phyloP scores from a whole-genome alignment of 2,329 filamentous ascomycete species.

The Colletotrichum australisinense region DNA sequence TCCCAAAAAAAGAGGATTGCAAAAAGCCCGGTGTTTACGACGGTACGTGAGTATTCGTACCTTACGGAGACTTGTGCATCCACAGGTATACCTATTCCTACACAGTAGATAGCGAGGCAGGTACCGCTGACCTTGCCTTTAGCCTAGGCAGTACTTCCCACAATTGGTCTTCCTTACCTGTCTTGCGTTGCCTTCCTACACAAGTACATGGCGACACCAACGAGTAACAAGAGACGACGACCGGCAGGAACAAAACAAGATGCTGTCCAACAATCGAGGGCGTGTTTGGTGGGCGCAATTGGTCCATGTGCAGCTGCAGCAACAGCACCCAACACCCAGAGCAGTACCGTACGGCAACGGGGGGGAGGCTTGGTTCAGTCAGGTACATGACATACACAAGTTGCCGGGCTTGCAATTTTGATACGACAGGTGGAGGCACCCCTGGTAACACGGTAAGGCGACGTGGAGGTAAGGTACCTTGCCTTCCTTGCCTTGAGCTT shows the following conservation, averaged over 20 bases:
- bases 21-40: neutral
- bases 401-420: constrained; percentile 3
- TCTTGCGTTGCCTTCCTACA: neutral
- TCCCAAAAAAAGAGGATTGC: neutral
- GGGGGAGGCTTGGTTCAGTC: neutral
- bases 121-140: neutral
- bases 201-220: neutral
- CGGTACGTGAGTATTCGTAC: neutral
- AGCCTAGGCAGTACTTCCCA: neutral
- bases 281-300: constrained; percentile 1
- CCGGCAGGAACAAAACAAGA: neutral
- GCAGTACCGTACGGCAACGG: neutral
- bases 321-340: neutral
- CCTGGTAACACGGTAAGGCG: constrained; percentile 21
- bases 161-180: neutral
- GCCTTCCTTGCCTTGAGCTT: neutral
- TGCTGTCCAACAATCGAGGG: neutral
- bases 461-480: constrained; percentile 8
- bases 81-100: neutral
- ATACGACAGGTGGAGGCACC: constrained; percentile 18
- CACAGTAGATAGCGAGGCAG: neutral
- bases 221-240: neutral
- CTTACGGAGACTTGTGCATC: neutral
- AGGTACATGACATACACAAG: constrained; percentile 10
- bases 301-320: neutral